Evolutionary conservation across 441 rosid species (phyloP), one percentile per base, ranked within the genome.

Genomic region (Populus trichocarpa): DNA sequence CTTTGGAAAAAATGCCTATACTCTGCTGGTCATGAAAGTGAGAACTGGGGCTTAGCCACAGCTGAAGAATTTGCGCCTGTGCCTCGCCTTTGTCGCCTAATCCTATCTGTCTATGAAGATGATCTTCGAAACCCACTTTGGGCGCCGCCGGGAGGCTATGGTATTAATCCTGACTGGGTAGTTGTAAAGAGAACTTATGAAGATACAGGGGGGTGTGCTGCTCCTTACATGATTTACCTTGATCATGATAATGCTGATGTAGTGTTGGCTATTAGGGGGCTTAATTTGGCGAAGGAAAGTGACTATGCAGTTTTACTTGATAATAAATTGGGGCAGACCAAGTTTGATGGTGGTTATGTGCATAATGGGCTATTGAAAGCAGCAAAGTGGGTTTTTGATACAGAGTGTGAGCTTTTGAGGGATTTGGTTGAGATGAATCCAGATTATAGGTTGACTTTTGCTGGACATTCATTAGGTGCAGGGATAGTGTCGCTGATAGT

Each of bases 251-350:
- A 90, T 63, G 76, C 81, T 12, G 92, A 88, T 71, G 85, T 93
- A 50, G 90, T 95, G 10, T 78, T 93, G 81, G 89, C 91, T 32
- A 78, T 93, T 30, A 84, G 93, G 78, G 98, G 97, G 26, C 91
- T 95, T 71, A 89, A 95, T 84, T 83, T 95, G 74, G 97, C 91
- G 4, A 92, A 82, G 80, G 94, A 90, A 84, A 80, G 91, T 77
- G 98, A 95, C 79, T 93, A 93, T 78, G 97, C 92, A 2, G 89
- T 93, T 82, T 83, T 95, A 73, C 95, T 95, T 46, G 97, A 92
- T 82, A 88, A 94, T 78, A 92, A 91, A 77, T 86, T 89, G 61
- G 98, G 97, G 22, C 96, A 94, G 87, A 84, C 94, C 0, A 91
- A 89, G 85, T 90, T 94, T 73, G 90, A 88, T 71, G 95, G 98